Percentiles rank a stretch among this genome's conserved stretches.
Evolutionary conservation across 2,329 filamentous ascomycete species (phyloP).

Genomic region (Nothomitra cinnamomea): DNA sequence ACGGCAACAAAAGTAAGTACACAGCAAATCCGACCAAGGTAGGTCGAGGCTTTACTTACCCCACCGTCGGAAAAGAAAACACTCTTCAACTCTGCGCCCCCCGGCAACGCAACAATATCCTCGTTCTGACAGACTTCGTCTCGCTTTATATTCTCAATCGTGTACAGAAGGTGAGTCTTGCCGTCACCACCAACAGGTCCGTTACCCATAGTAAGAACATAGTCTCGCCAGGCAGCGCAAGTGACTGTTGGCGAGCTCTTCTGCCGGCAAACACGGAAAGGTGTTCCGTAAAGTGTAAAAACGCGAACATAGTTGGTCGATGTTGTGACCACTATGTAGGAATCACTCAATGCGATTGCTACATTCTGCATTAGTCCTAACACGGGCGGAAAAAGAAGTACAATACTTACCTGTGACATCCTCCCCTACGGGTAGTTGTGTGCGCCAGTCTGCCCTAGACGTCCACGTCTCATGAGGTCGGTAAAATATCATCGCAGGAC

Average conservation of each 20-base stretch:
- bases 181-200: conserved; percentile 70
- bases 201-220: conserved; percentile 91
- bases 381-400: background rate
- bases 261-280: conserved; percentile 74
- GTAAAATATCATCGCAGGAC: conserved; percentile 80
- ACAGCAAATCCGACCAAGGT: background rate
- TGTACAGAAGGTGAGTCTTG: conserved; percentile 63
- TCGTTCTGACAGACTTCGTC: conserved; percentile 92
- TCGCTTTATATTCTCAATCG: conserved; percentile 83
- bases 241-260: conserved; percentile 83
- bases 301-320: conserved; percentile 77
- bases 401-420: conserved; percentile 40
- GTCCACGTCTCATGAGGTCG: conserved; percentile 96
- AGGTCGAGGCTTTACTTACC: conserved; percentile 31
- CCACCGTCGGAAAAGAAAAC: conserved; percentile 87
- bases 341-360: conserved; percentile 80
- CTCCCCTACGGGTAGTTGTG: conserved; percentile 73
- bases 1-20: background rate
- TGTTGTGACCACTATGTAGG: conserved; percentile 80
- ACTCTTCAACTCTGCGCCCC: conserved; percentile 54
- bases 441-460: conserved; percentile 75
- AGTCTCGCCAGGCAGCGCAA: conserved; percentile 87
- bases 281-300: conserved; percentile 83
- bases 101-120: conserved; percentile 71
- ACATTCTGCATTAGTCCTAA: conserved; percentile 7